Conservation (phyloP, 352 stramenopile species). For the Aphanomyces euteiches region DNA sequence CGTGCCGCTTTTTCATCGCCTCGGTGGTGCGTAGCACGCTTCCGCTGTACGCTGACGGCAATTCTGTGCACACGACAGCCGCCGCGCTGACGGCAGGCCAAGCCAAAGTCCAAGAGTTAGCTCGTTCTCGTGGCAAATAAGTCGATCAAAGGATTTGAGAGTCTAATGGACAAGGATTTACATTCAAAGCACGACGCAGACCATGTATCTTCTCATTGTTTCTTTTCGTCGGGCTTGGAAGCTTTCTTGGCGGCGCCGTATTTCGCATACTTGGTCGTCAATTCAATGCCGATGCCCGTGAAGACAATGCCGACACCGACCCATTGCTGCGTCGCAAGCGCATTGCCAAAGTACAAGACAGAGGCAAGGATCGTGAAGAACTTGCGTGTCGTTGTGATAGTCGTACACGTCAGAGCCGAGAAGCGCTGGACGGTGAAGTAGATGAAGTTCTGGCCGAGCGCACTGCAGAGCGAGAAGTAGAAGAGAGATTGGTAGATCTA, state of each 20-base stretch:
- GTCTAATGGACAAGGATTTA: no score
- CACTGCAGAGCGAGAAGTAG: slow-evolving; percentile 94
- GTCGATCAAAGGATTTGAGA: not conserved
- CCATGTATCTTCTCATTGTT: not conserved
- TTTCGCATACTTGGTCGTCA: slow-evolving; percentile 84
- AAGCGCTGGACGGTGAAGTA: slow-evolving; percentile 99
- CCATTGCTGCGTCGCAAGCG: slow-evolving; percentile 90
- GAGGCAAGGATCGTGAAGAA: slow-evolving; percentile 99
- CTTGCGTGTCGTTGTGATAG: slow-evolving; percentile 99
- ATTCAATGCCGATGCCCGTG: slow-evolving; percentile 77
- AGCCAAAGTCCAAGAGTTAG: not conserved
- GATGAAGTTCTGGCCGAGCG: slow-evolving; percentile 98
- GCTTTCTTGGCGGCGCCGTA: slow-evolving; percentile 54
- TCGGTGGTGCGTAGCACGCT: not conserved
- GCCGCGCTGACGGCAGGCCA: not conserved
- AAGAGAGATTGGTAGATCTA: slow-evolving; percentile 52
- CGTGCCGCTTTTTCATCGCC: not conserved
- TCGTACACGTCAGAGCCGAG: slow-evolving; percentile 97
- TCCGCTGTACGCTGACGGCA: not conserved
- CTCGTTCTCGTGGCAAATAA: not conserved
- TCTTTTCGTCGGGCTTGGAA: slow-evolving; percentile 12
- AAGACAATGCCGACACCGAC: slow-evolving; percentile 89
- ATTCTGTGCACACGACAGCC: not conserved
- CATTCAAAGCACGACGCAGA: not conserved
- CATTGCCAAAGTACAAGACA: slow-evolving; percentile 94